These are phyloP conservation scores for Penicillium sp. DNA, from an alignment of 2,329 filamentous ascomycete species.

Conservation along the genomic window DNA sequence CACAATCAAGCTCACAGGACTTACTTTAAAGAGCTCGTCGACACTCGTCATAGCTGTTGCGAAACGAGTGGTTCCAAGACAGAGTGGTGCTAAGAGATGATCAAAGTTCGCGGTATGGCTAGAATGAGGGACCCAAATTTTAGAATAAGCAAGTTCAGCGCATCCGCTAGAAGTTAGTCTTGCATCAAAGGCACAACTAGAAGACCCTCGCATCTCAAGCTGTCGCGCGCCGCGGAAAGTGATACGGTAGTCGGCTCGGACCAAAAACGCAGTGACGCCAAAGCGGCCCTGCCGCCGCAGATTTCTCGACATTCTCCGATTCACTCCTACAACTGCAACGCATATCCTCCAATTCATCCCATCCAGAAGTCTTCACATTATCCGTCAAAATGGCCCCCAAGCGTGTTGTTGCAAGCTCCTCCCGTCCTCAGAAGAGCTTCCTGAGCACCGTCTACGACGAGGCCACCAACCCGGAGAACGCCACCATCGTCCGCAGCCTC, in stretches of 20 bases:
- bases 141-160: background rate
- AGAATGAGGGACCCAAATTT: background rate
- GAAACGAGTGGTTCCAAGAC: background rate
- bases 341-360: conserved; percentile 1
- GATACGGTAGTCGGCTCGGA: conserved; percentile 20
- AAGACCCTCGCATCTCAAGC: conserved; percentile 9
- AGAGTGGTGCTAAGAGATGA: background rate
- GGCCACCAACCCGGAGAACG: conserved; percentile 68
- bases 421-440: conserved; percentile 51
- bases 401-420: conserved; percentile 55
- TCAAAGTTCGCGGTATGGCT: background rate
- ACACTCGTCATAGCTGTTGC: conserved; percentile 57
- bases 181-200: background rate
- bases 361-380: conserved; percentile 5
- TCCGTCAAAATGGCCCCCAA: conserved; percentile 62
- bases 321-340: conserved; percentile 7
- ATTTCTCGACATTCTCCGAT: conserved; percentile 33
- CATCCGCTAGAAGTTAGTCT: background rate
- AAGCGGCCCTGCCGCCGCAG: conserved; percentile 24
- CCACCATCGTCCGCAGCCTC: conserved; percentile 68
- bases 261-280: conserved; percentile 33
- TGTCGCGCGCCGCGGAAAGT: conserved; percentile 21
- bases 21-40: conserved; percentile 63
- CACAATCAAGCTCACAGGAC: background rate
- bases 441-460: conserved; percentile 62